Conservation (phyloP, 2,329 filamentous ascomycete species). For the Samsoniella hepiali region DNA sequence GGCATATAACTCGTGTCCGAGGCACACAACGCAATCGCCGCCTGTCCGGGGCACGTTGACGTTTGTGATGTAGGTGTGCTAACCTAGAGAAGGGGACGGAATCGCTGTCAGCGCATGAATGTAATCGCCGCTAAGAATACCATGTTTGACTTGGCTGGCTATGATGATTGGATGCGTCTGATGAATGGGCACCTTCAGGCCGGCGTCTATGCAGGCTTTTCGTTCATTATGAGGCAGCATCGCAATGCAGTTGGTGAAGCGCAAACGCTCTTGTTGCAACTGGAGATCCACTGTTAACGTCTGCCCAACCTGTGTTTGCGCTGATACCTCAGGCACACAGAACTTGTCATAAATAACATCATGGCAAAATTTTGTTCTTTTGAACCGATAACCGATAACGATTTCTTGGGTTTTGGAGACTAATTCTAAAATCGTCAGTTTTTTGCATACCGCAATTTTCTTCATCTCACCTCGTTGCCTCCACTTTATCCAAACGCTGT, state of each 20-base stretch:
- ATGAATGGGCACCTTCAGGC: not conserved
- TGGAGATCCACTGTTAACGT: not conserved
- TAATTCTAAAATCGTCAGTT: too few species aligned
- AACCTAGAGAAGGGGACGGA: not conserved
- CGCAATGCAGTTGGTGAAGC: not conserved
- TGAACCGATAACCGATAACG: too few species aligned
- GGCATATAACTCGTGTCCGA: not conserved
- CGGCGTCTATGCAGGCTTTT: not conserved
- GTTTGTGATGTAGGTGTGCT: not conserved
- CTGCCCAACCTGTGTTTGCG: not conserved
- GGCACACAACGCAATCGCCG: too few species aligned
- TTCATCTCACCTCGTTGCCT: too few species aligned
- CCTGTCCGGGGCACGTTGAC: not conserved
- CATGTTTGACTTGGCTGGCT: not conserved
- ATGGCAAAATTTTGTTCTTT: not conserved
- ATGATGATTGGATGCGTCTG: not conserved
- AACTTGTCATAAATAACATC: not conserved
- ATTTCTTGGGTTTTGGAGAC: too few species aligned
- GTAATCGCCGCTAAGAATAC: not conserved
- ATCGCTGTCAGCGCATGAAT: not conserved
- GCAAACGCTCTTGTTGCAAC: not conserved
- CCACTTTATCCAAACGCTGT: too few species aligned
- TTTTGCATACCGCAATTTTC: too few species aligned
- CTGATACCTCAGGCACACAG: not conserved
- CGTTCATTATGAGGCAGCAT: too few species aligned